Percentiles rank a stretch among this genome's conserved stretches.
Evolutionary conservation across 805 yeast genomes (phyloP).

Genomic region (Candida khao-thaluensis): DNA sequence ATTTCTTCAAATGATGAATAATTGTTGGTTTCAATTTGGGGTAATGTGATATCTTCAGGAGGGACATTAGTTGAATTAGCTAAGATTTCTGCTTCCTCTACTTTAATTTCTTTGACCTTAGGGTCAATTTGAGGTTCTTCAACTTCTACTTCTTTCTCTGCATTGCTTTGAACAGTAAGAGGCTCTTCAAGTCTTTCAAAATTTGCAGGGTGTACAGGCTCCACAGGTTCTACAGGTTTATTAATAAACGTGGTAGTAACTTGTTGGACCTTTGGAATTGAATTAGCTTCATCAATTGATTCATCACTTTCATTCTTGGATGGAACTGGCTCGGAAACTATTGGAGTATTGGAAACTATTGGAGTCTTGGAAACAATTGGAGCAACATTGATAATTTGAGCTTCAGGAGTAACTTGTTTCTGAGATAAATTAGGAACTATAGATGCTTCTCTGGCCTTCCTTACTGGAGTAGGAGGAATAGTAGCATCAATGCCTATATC

Average conservation of each 20-base stretch:
- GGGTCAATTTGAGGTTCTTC: background rate
- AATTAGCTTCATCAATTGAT: background rate
- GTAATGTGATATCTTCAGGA: constrained; percentile 34
- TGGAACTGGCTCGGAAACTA: too few relatives aligned
- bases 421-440: too few relatives aligned
- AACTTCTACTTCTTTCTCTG: too few relatives aligned
- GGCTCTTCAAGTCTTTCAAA: background rate
- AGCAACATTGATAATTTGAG: background rate
- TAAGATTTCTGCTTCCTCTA: constrained; percentile 25
- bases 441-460: too few relatives aligned
- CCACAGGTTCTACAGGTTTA: constrained; percentile 1
- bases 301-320: too few relatives aligned
- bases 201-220: too few relatives aligned
- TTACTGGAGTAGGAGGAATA: constrained; percentile 17
- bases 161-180: too few relatives aligned
- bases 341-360: too few relatives aligned
- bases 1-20: constrained; percentile 39
- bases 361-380: constrained; percentile 2
- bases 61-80: constrained; percentile 46
- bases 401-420: constrained; percentile 1
- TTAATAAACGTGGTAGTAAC: constrained; percentile 1
- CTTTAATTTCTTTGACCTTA: background rate
- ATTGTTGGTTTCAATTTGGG: constrained; percentile 43
- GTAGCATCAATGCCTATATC: constrained; percentile 22
- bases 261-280: constrained; percentile 2